These are phyloP conservation scores for Lichtheimia ramosa DNA, from an alignment of 371 early-diverging fungal species.

Conservation along the genomic window DNA sequence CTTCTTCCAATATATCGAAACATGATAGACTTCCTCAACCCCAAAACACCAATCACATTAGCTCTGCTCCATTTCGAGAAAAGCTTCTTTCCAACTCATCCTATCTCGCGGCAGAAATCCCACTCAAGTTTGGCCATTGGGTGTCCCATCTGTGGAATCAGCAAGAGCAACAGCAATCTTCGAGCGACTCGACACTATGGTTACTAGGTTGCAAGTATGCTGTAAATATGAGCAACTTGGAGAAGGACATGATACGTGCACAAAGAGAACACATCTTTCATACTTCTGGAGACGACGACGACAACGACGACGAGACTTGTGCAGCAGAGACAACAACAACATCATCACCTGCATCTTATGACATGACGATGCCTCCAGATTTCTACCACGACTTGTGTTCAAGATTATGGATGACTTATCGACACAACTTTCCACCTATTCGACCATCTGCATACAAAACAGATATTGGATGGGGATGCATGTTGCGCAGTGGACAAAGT, in stretches of 20 bases:
- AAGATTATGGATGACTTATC: constrained; percentile 92
- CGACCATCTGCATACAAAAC: constrained; percentile 78
- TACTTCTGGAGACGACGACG: not conserved
- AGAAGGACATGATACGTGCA: constrained; percentile 36
- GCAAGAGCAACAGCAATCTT: constrained; percentile 6
- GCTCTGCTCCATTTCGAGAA: constrained; percentile 46
- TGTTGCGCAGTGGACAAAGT: constrained; percentile 95
- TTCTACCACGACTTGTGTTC: constrained; percentile 76
- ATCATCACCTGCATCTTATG: constrained; percentile 10
- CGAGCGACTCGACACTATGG: constrained; percentile 28
- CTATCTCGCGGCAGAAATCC: constrained; percentile 54
- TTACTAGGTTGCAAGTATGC: constrained; percentile 32
- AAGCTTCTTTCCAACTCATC: constrained; percentile 49
- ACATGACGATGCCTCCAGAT: constrained; percentile 40
- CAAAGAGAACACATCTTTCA: constrained; percentile 37
- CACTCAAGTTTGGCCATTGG: constrained; percentile 51
- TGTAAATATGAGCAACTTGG: constrained; percentile 23
- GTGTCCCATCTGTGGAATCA: constrained; percentile 45
- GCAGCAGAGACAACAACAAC: not conserved
- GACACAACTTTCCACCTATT: constrained; percentile 84
- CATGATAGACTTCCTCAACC: constrained; percentile 42
- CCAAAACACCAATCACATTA: constrained; percentile 46
- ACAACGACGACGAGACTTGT: not conserved
- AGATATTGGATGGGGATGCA: constrained; percentile 97
- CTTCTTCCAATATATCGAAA: too few relatives aligned